Conservation (phyloP, 208 protist genomes). For the Leptomonas seymouri region DNA sequence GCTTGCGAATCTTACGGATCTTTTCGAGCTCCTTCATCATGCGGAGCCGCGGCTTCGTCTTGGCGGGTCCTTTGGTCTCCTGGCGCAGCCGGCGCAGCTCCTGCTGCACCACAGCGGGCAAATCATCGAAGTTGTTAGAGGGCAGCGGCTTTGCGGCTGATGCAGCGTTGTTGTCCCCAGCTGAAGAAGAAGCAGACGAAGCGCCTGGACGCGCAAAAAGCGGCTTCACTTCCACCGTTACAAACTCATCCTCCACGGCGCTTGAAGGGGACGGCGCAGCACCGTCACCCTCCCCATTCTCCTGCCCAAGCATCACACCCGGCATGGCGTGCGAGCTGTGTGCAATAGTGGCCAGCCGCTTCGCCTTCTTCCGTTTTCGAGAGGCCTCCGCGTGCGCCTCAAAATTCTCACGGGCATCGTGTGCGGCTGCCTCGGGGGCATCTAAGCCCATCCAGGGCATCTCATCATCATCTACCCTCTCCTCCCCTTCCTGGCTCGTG, state of each 20-base stretch:
- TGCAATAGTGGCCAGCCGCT: slow-evolving; percentile 30
- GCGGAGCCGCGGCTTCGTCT: slow-evolving; percentile 68
- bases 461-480: slow-evolving; percentile 10
- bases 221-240: slow-evolving; percentile 82
- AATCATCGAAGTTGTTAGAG: slow-evolving; percentile 77
- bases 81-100: slow-evolving; percentile 72
- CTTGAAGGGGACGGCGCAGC: neutral
- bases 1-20: slow-evolving; percentile 86
- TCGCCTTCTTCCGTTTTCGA: slow-evolving; percentile 10
- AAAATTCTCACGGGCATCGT: slow-evolving; percentile 8
- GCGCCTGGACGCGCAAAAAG: slow-evolving; percentile 38
- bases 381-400: slow-evolving; percentile 18
- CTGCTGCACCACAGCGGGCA: slow-evolving; percentile 74
- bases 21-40: slow-evolving; percentile 90
- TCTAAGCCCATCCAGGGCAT: slow-evolving; percentile 46
- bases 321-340: slow-evolving; percentile 71
- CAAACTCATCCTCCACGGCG: slow-evolving; percentile 50
- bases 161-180: neutral
- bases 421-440: slow-evolving; percentile 20
- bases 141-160: slow-evolving; percentile 37
- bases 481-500: slow-evolving; percentile 11
- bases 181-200: neutral
- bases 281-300: neutral
- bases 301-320: slow-evolving; percentile 44
- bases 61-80: slow-evolving; percentile 73